A percentile compares a stretch with the other conserved stretches of the same genome.
Conservation (phyloP, 148 eudicot species). For the Persicaria tinctoria region DNA sequence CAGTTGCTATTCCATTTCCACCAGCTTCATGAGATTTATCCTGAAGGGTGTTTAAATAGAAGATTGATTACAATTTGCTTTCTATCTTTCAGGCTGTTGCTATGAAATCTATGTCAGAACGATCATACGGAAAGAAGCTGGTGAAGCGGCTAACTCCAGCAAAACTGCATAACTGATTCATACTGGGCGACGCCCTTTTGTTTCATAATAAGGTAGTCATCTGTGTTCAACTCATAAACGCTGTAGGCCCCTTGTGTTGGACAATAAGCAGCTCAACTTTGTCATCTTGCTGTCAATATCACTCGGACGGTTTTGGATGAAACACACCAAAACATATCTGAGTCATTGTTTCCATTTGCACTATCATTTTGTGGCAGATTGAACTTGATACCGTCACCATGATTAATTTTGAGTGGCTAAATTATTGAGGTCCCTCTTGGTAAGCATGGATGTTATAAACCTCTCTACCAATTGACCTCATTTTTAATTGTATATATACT, state of each 20-base stretch:
- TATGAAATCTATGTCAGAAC: conserved; percentile 76
- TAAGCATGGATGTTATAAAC: background rate
- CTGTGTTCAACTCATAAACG: background rate
- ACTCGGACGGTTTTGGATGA: background rate
- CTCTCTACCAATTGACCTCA: background rate
- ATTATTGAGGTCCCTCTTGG: background rate
- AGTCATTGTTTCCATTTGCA: background rate
- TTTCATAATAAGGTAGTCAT: conserved; percentile 7
- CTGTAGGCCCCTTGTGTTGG: background rate
- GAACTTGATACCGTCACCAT: background rate
- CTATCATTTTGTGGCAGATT: background rate
- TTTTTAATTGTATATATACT: too few species aligned
- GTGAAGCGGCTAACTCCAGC: conserved; percentile 23
- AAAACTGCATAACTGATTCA: background rate
- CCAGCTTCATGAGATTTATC: background rate
- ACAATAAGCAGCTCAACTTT: background rate
- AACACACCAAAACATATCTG: background rate
- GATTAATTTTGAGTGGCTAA: background rate
- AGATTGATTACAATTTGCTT: background rate
- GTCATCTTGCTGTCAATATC: background rate
- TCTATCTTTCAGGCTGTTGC: conserved; percentile 59
- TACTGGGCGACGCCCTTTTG: background rate
- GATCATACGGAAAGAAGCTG: conserved; percentile 48
- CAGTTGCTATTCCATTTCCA: background rate
- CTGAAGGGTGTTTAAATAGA: background rate